Conservation (phyloP, 192 early-diverging fungal genomes). For the Coemansia nantahalensis region DNA sequence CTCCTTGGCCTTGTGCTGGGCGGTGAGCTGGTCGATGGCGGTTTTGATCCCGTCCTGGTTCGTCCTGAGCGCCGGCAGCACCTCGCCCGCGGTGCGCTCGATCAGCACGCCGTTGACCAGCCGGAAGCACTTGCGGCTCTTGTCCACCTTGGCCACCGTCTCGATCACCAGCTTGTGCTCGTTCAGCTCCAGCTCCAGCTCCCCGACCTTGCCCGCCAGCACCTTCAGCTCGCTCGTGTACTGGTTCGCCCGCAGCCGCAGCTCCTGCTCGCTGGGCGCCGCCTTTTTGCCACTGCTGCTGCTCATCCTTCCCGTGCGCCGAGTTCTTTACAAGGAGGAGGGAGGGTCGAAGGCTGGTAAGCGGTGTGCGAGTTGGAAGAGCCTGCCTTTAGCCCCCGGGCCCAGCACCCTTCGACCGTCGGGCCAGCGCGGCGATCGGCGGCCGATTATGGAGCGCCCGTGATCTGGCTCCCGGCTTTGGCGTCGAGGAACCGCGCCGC, state of each 20-base stretch:
- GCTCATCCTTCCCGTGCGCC: slow-evolving; percentile 12
- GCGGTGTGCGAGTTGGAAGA: too few relatives aligned
- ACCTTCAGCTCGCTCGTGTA: slow-evolving; percentile 75
- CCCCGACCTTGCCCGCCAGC: slow-evolving; percentile 88
- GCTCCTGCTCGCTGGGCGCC: slow-evolving; percentile 37
- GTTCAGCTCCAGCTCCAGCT: slow-evolving; percentile 89
- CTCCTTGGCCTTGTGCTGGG: slow-evolving; percentile 86
- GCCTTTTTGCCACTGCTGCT: background rate
- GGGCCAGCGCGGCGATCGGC: too few relatives aligned
- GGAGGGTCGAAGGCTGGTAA: too few relatives aligned
- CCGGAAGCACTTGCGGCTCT: slow-evolving; percentile 87
- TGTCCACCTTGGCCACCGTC: slow-evolving; percentile 78
- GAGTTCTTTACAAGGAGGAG: too few relatives aligned
- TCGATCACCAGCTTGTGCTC: slow-evolving; percentile 90
- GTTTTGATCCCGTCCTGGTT: slow-evolving; percentile 81
- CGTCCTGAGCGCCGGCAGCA: slow-evolving; percentile 80
- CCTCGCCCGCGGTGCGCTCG: slow-evolving; percentile 89
- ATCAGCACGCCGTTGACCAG: slow-evolving; percentile 92
- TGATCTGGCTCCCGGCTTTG: too few relatives aligned
- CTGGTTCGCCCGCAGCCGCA: slow-evolving; percentile 54
- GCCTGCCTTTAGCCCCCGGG: too few relatives aligned
- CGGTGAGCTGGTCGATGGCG: slow-evolving; percentile 72
- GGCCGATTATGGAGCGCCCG: too few relatives aligned
- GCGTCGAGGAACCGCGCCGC: too few relatives aligned
- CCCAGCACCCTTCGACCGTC: too few relatives aligned